A percentile compares a stretch with the other conserved stretches of the same genome.
phyloP scores from a whole-genome alignment of 176 grass and related monocot genomes.

The Musa itinerans region DNA sequence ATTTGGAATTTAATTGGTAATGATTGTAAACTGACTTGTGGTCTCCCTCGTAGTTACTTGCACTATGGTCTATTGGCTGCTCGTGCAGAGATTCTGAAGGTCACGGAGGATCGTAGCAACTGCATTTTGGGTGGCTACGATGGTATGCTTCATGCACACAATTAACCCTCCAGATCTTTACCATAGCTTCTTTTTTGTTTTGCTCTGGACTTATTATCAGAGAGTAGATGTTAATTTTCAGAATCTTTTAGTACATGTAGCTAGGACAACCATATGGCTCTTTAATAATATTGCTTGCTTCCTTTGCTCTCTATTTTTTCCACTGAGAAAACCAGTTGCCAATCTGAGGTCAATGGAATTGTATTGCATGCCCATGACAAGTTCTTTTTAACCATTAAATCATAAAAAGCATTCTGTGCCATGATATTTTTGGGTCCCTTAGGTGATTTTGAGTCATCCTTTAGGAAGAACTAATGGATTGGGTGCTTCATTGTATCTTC shows the following conservation, averaged over 20 bases:
- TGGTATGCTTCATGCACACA: conserved; percentile 3
- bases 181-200: background rate
- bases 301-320: too few relatives aligned
- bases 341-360: too few relatives aligned
- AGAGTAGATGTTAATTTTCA: background rate
- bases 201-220: background rate
- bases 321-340: too few relatives aligned
- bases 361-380: too few relatives aligned
- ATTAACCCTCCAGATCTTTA: background rate
- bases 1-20: background rate
- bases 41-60: conserved; percentile 59
- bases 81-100: conserved; percentile 91
- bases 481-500: too few relatives aligned
- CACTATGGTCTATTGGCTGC: conserved; percentile 90
- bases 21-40: background rate
- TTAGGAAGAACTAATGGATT: too few relatives aligned
- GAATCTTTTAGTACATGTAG: background rate
- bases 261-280: too few relatives aligned
- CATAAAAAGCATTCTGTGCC: too few relatives aligned
- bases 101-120: conserved; percentile 34
- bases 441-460: too few relatives aligned
- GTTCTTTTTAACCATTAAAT: too few relatives aligned
- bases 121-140: conserved; percentile 31
- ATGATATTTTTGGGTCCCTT: too few relatives aligned
- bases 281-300: too few relatives aligned